These are phyloP conservation scores for Candida ficus DNA, from an alignment of 805 yeast species.

Conservation along the genomic window DNA sequence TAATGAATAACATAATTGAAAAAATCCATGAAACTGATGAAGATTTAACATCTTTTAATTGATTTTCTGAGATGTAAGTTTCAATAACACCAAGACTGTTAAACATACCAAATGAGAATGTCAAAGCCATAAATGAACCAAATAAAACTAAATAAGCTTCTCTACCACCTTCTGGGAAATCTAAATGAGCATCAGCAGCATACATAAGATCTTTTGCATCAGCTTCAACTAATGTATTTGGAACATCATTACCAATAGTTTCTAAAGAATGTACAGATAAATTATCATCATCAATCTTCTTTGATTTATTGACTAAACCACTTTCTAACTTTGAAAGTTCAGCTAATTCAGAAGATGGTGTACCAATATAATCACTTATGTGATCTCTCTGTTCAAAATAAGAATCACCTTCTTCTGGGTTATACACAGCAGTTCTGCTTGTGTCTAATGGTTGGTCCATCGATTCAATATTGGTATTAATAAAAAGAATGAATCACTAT, in stretches of 20 bases:
- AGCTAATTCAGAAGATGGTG: too few species aligned
- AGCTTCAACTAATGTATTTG: too few species aligned
- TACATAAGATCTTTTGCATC: neutral
- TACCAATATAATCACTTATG: neutral
- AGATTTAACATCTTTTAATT: slow-evolving; percentile 38
- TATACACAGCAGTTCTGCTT: slow-evolving; percentile 3
- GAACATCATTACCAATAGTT: neutral
- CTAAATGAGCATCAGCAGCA: slow-evolving; percentile 8
- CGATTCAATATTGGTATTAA: neutral
- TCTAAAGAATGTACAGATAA: neutral
- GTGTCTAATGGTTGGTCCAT: slow-evolving; percentile 4
- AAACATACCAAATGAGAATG: slow-evolving; percentile 49
- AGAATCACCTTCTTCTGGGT: neutral
- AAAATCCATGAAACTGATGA: slow-evolving; percentile 61
- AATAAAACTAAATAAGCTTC: slow-evolving; percentile 50
- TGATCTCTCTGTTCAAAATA: slow-evolving; percentile 1
- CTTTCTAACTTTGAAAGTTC: neutral
- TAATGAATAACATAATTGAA: slow-evolving; percentile 47
- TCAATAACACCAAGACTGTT: slow-evolving; percentile 62
- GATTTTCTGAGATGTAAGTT: slow-evolving; percentile 52
- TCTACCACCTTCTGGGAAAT: slow-evolving; percentile 56
- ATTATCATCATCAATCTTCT: neutral
- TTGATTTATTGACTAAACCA: neutral
- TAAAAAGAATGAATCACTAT: neutral
- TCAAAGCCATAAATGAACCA: slow-evolving; percentile 54